Conservation (phyloP, 805 yeast species). For the Starmerella scarabaei region DNA sequence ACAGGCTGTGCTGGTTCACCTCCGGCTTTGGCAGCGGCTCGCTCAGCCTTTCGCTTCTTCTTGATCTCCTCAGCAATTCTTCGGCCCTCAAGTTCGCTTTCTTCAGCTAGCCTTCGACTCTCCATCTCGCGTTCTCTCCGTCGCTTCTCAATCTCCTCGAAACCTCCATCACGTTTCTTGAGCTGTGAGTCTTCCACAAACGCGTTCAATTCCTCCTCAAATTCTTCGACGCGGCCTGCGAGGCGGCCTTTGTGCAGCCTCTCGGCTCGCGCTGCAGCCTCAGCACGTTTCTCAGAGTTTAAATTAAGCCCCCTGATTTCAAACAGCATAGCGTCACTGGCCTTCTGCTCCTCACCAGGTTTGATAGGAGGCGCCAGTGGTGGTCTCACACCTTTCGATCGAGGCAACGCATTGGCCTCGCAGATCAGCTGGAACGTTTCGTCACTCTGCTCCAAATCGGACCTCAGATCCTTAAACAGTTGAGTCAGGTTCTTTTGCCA, state of each 20-base stretch:
- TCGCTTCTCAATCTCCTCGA: conserved; percentile 67
- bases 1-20: no score
- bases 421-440: conserved; percentile 67
- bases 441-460: conserved; percentile 64
- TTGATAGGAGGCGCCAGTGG: conserved; percentile 31
- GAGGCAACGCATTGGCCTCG: conserved; percentile 15
- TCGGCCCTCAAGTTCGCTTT: conserved; percentile 23
- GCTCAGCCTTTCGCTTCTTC: conserved; percentile 2
- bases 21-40: background rate
- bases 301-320: conserved; percentile 75
- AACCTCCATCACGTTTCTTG: conserved; percentile 77
- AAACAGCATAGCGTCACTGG: conserved; percentile 44
- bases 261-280: conserved; percentile 83
- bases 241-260: conserved; percentile 60
- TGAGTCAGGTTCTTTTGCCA: conserved; percentile 84
- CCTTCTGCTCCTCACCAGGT: conserved; percentile 14
- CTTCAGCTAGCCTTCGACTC: conserved; percentile 38
- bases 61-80: conserved; percentile 14
- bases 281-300: conserved; percentile 70
- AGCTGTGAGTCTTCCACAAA: conserved; percentile 70
- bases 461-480: conserved; percentile 60
- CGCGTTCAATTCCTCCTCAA: conserved; percentile 72
- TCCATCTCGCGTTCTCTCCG: conserved; percentile 52
- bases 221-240: conserved; percentile 47
- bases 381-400: conserved; percentile 19